Conservation (phyloP, 2,329 filamentous ascomycete species). For the Penicillium sp. region DNA sequence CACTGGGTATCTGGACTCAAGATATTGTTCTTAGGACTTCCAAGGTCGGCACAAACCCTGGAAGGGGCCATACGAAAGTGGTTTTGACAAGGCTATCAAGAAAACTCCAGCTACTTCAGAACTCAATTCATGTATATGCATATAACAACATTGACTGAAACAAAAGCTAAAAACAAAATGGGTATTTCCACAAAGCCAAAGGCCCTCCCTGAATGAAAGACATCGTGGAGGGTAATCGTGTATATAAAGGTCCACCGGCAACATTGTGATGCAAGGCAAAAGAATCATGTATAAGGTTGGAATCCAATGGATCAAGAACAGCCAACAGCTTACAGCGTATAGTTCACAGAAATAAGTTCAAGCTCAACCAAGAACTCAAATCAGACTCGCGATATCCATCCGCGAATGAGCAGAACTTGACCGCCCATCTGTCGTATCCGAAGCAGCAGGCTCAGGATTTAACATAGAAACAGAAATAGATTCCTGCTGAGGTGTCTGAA, state of each 20-base stretch:
- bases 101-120: too few species aligned
- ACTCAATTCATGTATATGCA: not conserved
- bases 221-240: not conserved
- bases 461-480: constrained; percentile 20
- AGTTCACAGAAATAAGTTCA: not conserved
- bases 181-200: not conserved
- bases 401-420: constrained; percentile 38
- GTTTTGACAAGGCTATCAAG: too few species aligned
- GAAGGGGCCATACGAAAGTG: too few species aligned
- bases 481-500: constrained; percentile 15
- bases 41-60: too few species aligned
- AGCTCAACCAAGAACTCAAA: constrained; percentile 30
- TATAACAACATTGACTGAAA: not conserved
- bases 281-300: not conserved
- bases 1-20: too few species aligned
- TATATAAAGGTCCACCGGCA: not conserved
- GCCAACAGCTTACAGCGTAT: not conserved
- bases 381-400: constrained; percentile 50
- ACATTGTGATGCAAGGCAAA: not conserved
- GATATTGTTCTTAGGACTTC: too few species aligned
- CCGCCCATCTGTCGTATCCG: constrained; percentile 26
- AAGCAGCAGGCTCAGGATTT: constrained; percentile 22
- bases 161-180: constrained; percentile 1
- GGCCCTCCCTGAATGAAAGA: not conserved
- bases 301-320: not conserved